Conservation (phyloP, 805 yeast genomes). For the Helenozyma baotianmanensis region DNA sequence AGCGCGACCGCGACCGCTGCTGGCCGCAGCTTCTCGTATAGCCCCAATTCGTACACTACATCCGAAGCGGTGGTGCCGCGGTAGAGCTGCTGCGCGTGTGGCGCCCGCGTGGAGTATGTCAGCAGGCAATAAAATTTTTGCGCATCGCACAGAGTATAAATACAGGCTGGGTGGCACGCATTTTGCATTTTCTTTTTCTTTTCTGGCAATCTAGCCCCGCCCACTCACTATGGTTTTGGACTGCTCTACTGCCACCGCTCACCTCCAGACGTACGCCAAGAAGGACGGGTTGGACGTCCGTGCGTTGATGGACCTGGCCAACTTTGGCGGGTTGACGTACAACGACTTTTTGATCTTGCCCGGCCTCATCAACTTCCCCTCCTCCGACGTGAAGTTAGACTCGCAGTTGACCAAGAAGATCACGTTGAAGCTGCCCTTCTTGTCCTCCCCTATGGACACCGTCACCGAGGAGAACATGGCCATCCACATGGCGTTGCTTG, state of each 20-base stretch:
- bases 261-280: constrained; percentile 57
- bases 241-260: constrained; percentile 59
- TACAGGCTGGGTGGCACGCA: neutral
- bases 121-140: constrained; percentile 1
- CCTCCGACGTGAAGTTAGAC: constrained; percentile 72
- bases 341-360: constrained; percentile 95
- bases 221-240: constrained; percentile 35
- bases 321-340: constrained; percentile 95
- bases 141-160: constrained; percentile 5
- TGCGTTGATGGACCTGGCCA: constrained; percentile 82
- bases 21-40: no score
- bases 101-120: no score
- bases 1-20: no score
- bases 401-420: constrained; percentile 88
- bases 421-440: constrained; percentile 87
- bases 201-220: constrained; percentile 38
- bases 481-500: constrained; percentile 94
- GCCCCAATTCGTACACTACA: no score
- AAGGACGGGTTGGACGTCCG: constrained; percentile 84
- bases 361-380: constrained; percentile 87
- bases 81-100: no score
- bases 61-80: no score
- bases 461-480: constrained; percentile 98
- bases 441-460: constrained; percentile 99
- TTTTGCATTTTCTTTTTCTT: constrained; percentile 19